Base-by-base conservation (phyloP, 1,284 basidiomycete genomes). In the Trametes versicolor region DNA sequence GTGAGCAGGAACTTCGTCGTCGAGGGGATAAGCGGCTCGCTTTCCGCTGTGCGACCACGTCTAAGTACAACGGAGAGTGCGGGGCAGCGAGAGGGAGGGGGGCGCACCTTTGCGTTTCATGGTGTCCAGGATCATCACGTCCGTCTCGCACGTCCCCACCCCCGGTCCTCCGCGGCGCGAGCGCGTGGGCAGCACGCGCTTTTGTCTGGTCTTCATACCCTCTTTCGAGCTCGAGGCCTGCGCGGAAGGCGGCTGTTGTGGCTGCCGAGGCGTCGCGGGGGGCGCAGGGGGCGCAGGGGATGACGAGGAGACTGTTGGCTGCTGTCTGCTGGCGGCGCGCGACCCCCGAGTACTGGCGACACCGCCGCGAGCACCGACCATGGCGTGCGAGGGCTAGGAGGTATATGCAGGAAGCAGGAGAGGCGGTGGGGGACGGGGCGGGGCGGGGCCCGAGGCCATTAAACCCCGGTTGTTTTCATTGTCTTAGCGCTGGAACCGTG, bases 41-140 rank as follows among this genome's bases (percentile, higher is more conserved):
- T 87, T 75, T 93, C 92, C 63, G 84, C 93, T 95, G 73, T 34
- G 51, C 45, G 57, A 13, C 25, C 50, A 49, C 12, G 51, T 60
- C 48, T 72, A 32, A 69, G 54, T 25, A 21, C 9, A 41, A 21
- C 21, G 53, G 60, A 19, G 55, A 48, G 21, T 61, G 37, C 47
- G 62, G 62, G 45, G 32, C 53, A 47, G 54, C 58, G 27, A 56
- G 48, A 53, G 37, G 25, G 6, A 53, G 8, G 23, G 34, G 58
- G 41, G 87, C 93, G 76, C 78, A 96, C 94, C 84, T 82, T 85
- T 88, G 73, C 92, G 86, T 76, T 88, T 87, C 72, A 93, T 84
- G 72, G 90, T 91, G 72, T 96, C 94, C 67, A 95, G 78, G 74
- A 97, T 92, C 87, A 94, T 90, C 66, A 89, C 75, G 80, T 97